Evolutionary conservation across 1,284 basidiomycete species (phyloP), one percentile per base, ranked within the genome.

Genomic region (Wallemia ichthyophaga): DNA sequence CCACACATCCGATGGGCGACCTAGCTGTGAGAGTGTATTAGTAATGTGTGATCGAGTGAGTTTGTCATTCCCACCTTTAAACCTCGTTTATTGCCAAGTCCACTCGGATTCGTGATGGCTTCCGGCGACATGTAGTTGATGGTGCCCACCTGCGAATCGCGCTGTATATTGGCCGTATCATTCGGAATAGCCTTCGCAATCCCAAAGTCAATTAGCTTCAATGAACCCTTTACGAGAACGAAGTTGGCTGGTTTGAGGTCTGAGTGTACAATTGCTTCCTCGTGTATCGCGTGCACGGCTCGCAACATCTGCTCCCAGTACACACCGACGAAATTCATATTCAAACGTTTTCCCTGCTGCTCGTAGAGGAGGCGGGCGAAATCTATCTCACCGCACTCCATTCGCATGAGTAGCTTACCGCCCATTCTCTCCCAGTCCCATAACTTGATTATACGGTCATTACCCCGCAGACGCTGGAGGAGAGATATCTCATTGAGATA

Each of bases 221-320:
- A 73, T 62, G 87, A 82, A 1, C 89, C 89, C 62, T 82, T 82
- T 60, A 94, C 89, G 37, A 95, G 74, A 19, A 95, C 88, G 65
- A 95, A 95, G 69, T 95, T 95, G 1, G 89, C 89, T 1, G 89
- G 89, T 68, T 95, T 95, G 58, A 94, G 75, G 68, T 95, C 89
- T 9, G 88, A 91, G 69, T 95, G 89, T 1, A 95, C 87, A 61
- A 95, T 92, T 69, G 89, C 91, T 71, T 91, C 86, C 62, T 89
- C 83, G 66, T 95, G 89, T 57, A 94, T 88, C 55, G 92, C 82
- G 62, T 92, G 84, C 9, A 94, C 89, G 0, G 89, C 88, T 73
- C 92, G 81, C 57, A 95, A 72, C 85, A 95, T 95, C 87, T 92
- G 89, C 66, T 92, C 84, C 86, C 87, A 94, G 67, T 88, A 91